Evolutionary conservation across 768 basidiomycete species (phyloP).

Genomic region (Agaricus sinodeliciosus): DNA sequence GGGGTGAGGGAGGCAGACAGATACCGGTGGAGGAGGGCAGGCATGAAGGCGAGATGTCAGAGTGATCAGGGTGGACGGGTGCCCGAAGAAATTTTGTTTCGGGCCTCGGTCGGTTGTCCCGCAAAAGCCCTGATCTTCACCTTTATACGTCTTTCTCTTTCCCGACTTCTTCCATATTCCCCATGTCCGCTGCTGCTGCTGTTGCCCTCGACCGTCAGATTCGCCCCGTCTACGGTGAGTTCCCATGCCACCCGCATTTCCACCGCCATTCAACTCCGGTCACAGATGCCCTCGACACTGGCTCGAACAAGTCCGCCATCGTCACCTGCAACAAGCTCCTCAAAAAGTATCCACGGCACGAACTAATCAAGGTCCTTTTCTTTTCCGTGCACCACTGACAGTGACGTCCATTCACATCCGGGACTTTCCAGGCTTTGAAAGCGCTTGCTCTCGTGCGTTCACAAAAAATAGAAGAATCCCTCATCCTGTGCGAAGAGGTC

Average conservation of each 20-base stretch:
- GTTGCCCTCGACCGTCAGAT: constrained; percentile 74
- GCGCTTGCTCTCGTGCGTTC: constrained; percentile 77
- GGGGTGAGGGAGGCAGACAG: constrained; percentile 30
- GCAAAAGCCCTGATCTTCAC: constrained; percentile 3
- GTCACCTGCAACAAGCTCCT: constrained; percentile 82
- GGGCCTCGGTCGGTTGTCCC: constrained; percentile 5
- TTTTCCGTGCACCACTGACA: constrained; percentile 7
- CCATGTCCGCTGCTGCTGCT: constrained; percentile 48
- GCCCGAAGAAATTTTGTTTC: constrained; percentile 5
- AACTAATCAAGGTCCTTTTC: constrained; percentile 57
- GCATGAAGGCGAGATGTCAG: constrained; percentile 5
- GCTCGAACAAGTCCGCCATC: constrained; percentile 82
- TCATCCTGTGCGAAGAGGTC: constrained; percentile 74
- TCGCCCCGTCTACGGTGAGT: constrained; percentile 76
- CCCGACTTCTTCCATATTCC: constrained; percentile 1
- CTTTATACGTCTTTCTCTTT: background rate
- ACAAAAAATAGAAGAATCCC: constrained; percentile 81
- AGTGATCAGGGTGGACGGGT: constrained; percentile 1
- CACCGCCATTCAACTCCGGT: background rate
- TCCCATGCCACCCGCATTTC: constrained; percentile 4
- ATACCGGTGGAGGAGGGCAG: constrained; percentile 20
- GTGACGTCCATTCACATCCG: constrained; percentile 10
- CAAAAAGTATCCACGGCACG: constrained; percentile 76
- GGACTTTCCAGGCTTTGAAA: constrained; percentile 59
- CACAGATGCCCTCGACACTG: constrained; percentile 78